phyloP scores from a whole-genome alignment of 2,329 filamentous ascomycete genomes.

The Botryotinia globosa region DNA sequence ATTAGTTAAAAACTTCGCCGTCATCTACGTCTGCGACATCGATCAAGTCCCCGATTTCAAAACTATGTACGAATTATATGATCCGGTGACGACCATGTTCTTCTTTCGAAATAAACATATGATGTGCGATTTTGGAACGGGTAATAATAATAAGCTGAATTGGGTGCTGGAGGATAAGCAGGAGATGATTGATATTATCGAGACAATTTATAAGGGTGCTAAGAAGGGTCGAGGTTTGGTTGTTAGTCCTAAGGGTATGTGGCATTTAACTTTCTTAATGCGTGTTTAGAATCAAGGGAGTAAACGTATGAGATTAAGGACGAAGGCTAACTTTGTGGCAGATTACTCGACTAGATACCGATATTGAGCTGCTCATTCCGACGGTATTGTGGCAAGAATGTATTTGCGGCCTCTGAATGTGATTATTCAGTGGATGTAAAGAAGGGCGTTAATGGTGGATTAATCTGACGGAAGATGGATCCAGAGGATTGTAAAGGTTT shows the following conservation, averaged over 20 bases:
- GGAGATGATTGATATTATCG: constrained; percentile 96
- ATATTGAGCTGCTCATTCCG: constrained; percentile 47
- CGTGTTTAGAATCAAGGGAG: too few relatives aligned
- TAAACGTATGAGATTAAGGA: not conserved
- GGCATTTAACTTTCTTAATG: not conserved
- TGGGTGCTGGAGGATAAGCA: constrained; percentile 98
- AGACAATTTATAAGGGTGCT: constrained; percentile 96
- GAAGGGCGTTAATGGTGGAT: constrained; percentile 20
- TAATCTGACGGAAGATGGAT: constrained; percentile 12
- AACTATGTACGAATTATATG: constrained; percentile 90
- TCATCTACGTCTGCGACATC: constrained; percentile 91
- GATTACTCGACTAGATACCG: constrained; percentile 67
- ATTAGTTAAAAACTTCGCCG: constrained; percentile 87
- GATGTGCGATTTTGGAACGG: constrained; percentile 96
- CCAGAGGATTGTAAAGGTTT: constrained; percentile 36
- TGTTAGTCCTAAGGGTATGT: constrained; percentile 77
- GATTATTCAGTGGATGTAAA: not conserved
- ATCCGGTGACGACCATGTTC: constrained; percentile 94
- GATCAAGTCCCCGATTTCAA: constrained; percentile 92
- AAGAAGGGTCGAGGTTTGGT: constrained; percentile 97
- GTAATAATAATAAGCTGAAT: constrained; percentile 98
- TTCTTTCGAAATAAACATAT: constrained; percentile 99
- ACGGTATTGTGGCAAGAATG: not conserved
- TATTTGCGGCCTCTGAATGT: not conserved
- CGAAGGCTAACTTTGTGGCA: constrained; percentile 22